These are phyloP conservation scores for Teunomyces stri DNA, from an alignment of 805 yeast species.

Conservation along the genomic window DNA sequence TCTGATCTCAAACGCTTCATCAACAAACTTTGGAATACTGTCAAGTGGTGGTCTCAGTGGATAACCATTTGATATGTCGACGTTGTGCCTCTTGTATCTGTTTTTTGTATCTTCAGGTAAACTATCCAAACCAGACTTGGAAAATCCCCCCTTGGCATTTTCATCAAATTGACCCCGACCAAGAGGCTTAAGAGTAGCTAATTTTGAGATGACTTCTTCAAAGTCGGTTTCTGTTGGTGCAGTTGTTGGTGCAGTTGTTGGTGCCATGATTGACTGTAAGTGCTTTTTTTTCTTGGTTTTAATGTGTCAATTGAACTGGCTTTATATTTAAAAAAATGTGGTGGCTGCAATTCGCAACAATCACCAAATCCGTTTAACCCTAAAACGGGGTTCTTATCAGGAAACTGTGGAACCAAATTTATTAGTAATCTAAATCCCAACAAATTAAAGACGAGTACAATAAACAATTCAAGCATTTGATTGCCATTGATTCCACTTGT, in stretches of 20 bases:
- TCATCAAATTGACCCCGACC: constrained; percentile 9
- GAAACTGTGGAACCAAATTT: neutral
- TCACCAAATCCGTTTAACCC: neutral
- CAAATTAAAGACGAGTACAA: too few species aligned
- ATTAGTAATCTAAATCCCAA: too few species aligned
- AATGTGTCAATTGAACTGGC: neutral
- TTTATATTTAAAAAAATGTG: neutral
- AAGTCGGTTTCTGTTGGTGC: constrained; percentile 8
- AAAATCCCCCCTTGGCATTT: constrained; percentile 5
- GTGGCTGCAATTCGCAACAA: constrained; percentile 11
- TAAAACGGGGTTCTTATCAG: neutral
- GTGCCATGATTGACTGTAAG: constrained; percentile 13
- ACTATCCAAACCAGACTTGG: constrained; percentile 5
- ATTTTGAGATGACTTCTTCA: constrained; percentile 12
- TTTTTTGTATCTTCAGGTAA: constrained; percentile 22
- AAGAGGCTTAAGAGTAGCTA: constrained; percentile 15
- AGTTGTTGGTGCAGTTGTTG: constrained; percentile 10
- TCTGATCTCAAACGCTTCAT: constrained; percentile 23
- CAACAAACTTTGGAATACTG: constrained; percentile 23
- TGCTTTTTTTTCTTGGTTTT: neutral
- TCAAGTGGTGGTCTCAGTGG: constrained; percentile 22
- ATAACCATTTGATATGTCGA: constrained; percentile 26
- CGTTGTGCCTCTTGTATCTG: constrained; percentile 22
- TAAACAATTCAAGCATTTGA: too few species aligned
- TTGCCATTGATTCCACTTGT: too few species aligned